Evolutionary conservation across 2,329 filamentous ascomycete species (phyloP).

Genomic region (Phyllosticta paracitricarpa): DNA sequence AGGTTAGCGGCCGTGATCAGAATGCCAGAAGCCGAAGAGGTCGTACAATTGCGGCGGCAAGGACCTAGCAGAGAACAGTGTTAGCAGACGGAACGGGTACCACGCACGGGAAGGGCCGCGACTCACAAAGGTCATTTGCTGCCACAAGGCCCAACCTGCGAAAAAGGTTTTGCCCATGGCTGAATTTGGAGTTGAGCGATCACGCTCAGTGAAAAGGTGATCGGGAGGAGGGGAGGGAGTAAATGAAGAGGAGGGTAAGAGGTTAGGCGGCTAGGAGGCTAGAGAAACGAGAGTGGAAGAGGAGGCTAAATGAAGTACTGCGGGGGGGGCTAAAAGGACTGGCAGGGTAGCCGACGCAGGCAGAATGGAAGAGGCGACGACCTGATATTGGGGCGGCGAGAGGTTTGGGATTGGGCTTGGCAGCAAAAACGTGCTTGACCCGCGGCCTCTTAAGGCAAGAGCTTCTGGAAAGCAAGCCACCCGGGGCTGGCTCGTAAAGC

Average conservation of each 20-base stretch:
- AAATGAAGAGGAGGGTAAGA: conserved; percentile 1
- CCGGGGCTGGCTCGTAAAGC: conserved; percentile 7
- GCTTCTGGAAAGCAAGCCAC: conserved; percentile 1
- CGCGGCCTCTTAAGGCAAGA: conserved; percentile 9
- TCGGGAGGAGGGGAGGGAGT: neutral
- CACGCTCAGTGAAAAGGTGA: neutral
- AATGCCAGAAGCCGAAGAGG: neutral
- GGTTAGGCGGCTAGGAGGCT: neutral
- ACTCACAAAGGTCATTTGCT: conserved; percentile 83
- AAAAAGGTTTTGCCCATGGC: conserved; percentile 32
- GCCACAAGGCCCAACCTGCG: conserved; percentile 64
- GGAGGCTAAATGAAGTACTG: neutral
- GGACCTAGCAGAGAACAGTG: conserved; percentile 43
- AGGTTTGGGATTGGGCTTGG: conserved; percentile 2
- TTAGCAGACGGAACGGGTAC: conserved; percentile 16
- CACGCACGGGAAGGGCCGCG: neutral
- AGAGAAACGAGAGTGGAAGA: too few species aligned
- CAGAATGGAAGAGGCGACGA: neutral
- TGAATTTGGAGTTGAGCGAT: neutral
- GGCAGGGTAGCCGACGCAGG: neutral
- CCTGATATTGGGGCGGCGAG: neutral
- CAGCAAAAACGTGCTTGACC: conserved; percentile 1
- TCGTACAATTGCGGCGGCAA: conserved; percentile 58
- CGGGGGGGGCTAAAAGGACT: neutral
- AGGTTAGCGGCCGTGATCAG: conserved; percentile 18